Conservation (phyloP, 108 stramenopile genomes). For the Parmales sp. region DNA sequence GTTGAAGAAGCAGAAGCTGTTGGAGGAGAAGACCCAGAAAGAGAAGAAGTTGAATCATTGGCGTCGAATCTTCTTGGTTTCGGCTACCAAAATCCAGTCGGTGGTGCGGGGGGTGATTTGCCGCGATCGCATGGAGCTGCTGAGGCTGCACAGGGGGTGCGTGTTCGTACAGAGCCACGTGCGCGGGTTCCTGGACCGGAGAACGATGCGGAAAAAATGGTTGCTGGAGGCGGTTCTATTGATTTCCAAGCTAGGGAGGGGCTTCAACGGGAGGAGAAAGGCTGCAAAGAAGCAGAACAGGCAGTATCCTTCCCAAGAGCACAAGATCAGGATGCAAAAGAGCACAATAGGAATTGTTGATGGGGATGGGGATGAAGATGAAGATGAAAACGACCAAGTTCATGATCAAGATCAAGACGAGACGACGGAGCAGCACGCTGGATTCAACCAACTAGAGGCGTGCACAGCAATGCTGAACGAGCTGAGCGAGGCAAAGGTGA, state of each 20-base stretch:
- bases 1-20: background rate
- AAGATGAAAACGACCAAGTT: too few species aligned
- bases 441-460: too few species aligned
- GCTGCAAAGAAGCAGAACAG: background rate
- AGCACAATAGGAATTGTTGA: background rate
- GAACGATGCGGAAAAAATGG: background rate
- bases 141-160: background rate
- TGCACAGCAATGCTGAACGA: too few species aligned
- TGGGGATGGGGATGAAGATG: background rate
- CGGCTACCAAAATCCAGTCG: constrained; percentile 1
- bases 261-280: constrained; percentile 3
- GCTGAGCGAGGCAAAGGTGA: too few species aligned
- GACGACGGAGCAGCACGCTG: too few species aligned
- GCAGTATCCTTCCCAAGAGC: background rate
- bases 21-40: background rate
- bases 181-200: background rate
- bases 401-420: too few species aligned
- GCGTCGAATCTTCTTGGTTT: background rate
- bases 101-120: background rate
- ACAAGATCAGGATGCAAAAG: background rate
- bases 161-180: background rate
- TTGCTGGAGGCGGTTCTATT: background rate
- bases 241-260: background rate
- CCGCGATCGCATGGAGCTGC: background rate
- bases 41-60: background rate